Conservation (phyloP, 2,329 filamentous ascomycete species). For the Phialocephala sp. region DNA sequence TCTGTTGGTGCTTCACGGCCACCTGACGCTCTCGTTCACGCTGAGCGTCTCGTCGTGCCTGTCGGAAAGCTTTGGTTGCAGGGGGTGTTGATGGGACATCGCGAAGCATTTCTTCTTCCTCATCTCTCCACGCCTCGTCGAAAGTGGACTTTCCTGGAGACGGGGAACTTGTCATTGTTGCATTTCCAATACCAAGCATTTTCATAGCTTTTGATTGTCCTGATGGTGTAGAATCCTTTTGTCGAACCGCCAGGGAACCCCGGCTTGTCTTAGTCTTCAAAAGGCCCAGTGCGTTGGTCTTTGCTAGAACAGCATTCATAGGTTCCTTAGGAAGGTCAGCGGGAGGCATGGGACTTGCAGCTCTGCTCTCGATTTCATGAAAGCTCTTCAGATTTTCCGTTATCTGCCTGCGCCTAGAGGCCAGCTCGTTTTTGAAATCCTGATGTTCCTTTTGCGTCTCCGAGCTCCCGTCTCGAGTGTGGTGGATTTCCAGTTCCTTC, state of each 20-base stretch:
- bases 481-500: conserved; percentile 41
- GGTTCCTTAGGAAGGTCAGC: conserved; percentile 42
- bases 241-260: conserved; percentile 63
- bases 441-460: conserved; percentile 63
- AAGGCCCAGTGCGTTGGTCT: conserved; percentile 65
- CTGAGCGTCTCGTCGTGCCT: conserved; percentile 42
- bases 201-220: conserved; percentile 63
- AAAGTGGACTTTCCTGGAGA: conserved; percentile 47
- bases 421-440: conserved; percentile 76
- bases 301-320: conserved; percentile 33
- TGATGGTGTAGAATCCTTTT: conserved; percentile 43
- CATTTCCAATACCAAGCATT: conserved; percentile 61
- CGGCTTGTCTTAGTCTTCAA: conserved; percentile 71
- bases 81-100: conserved; percentile 28
- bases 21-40: conserved; percentile 41
- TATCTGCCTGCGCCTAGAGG: conserved; percentile 71
- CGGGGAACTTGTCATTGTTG: conserved; percentile 49
- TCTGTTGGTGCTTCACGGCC: conserved; percentile 36
- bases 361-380: conserved; percentile 64
- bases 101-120: conserved; percentile 37
- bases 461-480: conserved; percentile 54
- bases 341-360: conserved; percentile 41
- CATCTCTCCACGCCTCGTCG: conserved; percentile 37
- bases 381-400: conserved; percentile 75
- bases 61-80: conserved; percentile 38